Percentiles rank a stretch among this genome's conserved stretches.
These are phyloP conservation scores for Cystofilobasidium capitatum DNA, from an alignment of 768 basidiomycete species.

Conservation along the genomic window DNA sequence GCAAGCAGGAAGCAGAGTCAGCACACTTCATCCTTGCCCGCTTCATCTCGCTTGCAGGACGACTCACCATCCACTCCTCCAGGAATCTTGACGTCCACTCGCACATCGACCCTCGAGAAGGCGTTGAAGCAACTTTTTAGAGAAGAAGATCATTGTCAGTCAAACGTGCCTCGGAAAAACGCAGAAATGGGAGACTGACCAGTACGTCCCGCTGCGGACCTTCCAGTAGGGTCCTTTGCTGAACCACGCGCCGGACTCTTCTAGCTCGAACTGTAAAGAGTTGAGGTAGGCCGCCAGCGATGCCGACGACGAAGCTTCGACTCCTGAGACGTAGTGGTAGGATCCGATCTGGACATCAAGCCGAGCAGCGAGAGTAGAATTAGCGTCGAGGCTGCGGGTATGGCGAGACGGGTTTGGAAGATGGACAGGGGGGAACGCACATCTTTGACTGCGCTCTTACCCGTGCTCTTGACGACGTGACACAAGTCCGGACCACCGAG, in stretches of 20 bases:
- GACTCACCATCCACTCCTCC: conserved; percentile 67
- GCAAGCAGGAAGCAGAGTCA: not conserved
- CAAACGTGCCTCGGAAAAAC: conserved; percentile 4
- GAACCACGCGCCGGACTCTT: conserved; percentile 87
- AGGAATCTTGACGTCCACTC: conserved; percentile 96
- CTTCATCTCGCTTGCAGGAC: not conserved
- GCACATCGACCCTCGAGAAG: conserved; percentile 89
- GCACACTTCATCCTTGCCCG: too few relatives aligned
- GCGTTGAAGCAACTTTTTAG: conserved; percentile 81
- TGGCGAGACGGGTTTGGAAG: not conserved
- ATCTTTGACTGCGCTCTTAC: conserved; percentile 72
- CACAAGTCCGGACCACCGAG: conserved; percentile 95
- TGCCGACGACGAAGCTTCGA: conserved; percentile 95
- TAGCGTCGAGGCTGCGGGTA: not conserved
- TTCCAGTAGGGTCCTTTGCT: conserved; percentile 76
- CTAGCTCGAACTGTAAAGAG: conserved; percentile 90
- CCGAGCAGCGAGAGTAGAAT: not conserved
- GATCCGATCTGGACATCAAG: conserved; percentile 61
- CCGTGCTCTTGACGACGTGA: conserved; percentile 86
- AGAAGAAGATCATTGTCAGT: not conserved
- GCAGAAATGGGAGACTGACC: conserved; percentile 47
- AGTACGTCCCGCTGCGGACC: conserved; percentile 85
- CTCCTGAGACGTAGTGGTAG: conserved; percentile 96
- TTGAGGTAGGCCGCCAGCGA: conserved; percentile 97
- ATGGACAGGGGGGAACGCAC: conserved; percentile 41